phyloP scores from a whole-genome alignment of 305 asterid genomes.

The Fraxinus dipetala region DNA sequence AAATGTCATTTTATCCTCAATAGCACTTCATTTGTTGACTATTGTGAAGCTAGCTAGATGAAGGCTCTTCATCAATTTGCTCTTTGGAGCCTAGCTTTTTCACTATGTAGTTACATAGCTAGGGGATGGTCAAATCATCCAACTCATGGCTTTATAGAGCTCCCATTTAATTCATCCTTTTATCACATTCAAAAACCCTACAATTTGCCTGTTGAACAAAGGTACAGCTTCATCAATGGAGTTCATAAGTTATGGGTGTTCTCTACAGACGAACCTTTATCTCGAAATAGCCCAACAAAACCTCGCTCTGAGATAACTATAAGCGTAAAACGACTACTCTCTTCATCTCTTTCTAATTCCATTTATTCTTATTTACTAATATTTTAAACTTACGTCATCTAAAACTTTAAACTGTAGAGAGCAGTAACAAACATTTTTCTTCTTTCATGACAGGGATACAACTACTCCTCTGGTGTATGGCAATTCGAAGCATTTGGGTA shows the following conservation, averaged over 20 bases:
- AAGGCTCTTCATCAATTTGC: neutral
- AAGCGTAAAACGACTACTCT: neutral
- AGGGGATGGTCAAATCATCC: constrained; percentile 15
- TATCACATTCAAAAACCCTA: constrained; percentile 33
- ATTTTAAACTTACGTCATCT: too few relatives aligned
- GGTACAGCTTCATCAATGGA: constrained; percentile 32
- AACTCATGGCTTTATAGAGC: constrained; percentile 23
- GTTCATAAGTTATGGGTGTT: constrained; percentile 32
- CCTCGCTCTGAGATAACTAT: constrained; percentile 31
- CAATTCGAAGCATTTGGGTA: constrained; percentile 41
- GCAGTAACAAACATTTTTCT: neutral
- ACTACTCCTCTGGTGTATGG: constrained; percentile 43
- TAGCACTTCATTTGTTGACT: neutral
- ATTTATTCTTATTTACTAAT: too few relatives aligned
- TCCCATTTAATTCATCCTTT: constrained; percentile 20
- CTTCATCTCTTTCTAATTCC: too few relatives aligned
- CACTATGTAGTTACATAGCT: neutral
- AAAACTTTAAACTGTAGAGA: neutral
- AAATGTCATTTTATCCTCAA: neutral
- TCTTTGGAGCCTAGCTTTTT: neutral
- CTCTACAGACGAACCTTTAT: constrained; percentile 28
- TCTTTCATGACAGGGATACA: constrained; percentile 27
- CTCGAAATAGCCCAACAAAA: constrained; percentile 23
- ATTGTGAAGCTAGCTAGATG: neutral
- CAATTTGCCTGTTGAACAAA: constrained; percentile 20